Base-by-base conservation (phyloP, 1,284 basidiomycete species). In the Tilletiopsis washingtonensis region DNA sequence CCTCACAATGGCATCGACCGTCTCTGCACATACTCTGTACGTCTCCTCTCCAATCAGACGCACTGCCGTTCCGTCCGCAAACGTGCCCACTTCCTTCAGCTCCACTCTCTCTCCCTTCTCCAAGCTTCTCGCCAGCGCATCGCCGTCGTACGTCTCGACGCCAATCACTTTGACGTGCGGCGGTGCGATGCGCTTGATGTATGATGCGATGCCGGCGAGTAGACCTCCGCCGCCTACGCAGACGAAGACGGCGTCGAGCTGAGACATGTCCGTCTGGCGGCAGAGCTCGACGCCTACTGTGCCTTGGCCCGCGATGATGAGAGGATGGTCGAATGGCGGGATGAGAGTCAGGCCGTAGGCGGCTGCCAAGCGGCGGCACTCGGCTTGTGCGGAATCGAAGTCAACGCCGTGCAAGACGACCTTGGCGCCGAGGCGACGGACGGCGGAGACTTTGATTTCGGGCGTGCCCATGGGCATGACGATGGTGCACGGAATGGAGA, bases 61-160 rank as follows among this genome's bases (percentile, higher is more conserved):
- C n/a, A 98, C 94, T 1, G 94, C 94, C 1, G 94, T 99, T n/a
- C 94, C 94, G 73, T 99, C 94, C 53, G 86, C 86, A 74, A 99
- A 99, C 1, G 91, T 86, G 4, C 94, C 94, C 1, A 96, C 91
- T 71, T 99, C 94, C 24, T 80, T 75, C 50, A 99, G 77, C 9
- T 84, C 83, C 0, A 94, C 83, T 24, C 91, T 79, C 80, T 81
- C 57, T 79, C 80, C 62, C 90, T 49, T 37, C 42, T 64, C 57
- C 43, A 71, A 49, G 72, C 88, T 91, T 67, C 80, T 79, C 12
- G 81, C 81, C 84, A 98, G 90, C 2, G 91, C 91, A 71, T 98
- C 91, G 0, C 84, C 93, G 72, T 99, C 94, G 43, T 86, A 72
- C 1, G 94, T 97, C 78, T 99, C 94, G n/a, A 86, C 89, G 11